These are phyloP conservation scores for Sordariomycetes sp. DNA, from an alignment of 2,329 filamentous ascomycete species.

Conservation along the genomic window DNA sequence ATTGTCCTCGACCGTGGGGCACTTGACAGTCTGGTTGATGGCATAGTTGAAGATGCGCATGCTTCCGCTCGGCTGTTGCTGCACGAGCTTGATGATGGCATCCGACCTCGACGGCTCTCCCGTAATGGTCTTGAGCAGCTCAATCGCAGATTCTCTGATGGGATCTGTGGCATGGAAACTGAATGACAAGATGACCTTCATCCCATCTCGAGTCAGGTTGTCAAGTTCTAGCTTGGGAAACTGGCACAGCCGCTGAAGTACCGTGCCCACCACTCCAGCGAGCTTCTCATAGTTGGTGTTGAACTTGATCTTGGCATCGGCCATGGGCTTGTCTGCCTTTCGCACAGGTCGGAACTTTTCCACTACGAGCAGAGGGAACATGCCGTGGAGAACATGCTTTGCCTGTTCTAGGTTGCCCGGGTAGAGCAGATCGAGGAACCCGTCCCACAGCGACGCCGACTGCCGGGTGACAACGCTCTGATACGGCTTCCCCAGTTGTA, in stretches of 20 bases:
- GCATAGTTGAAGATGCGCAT: constrained; percentile 27
- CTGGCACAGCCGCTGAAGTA: constrained; percentile 68
- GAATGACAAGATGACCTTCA: constrained; percentile 62
- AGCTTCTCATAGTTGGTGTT: constrained; percentile 54
- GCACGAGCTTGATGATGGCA: constrained; percentile 31
- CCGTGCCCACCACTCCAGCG: constrained; percentile 49
- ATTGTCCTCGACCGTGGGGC: constrained; percentile 5
- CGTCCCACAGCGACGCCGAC: constrained; percentile 67
- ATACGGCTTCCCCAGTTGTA: constrained; percentile 46
- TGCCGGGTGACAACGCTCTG: constrained; percentile 56
- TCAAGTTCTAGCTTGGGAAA: constrained; percentile 59
- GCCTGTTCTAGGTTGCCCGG: constrained; percentile 60
- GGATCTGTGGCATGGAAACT: constrained; percentile 70
- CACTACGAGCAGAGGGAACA: constrained; percentile 56
- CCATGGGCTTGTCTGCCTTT: constrained; percentile 24
- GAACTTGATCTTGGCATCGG: constrained; percentile 49
- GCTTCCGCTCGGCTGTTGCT: constrained; percentile 18
- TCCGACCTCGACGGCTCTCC: constrained; percentile 43
- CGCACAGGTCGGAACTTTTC: constrained; percentile 56
- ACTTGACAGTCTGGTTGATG: constrained; percentile 25
- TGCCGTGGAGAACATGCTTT: constrained; percentile 57
- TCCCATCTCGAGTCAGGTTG: constrained; percentile 52
- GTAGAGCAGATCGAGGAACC: constrained; percentile 55
- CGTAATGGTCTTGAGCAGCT: constrained; percentile 73
- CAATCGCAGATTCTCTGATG: constrained; percentile 67